phyloP scores from a whole-genome alignment of 306 rosid genomes.

The Parietaria judaica region DNA sequence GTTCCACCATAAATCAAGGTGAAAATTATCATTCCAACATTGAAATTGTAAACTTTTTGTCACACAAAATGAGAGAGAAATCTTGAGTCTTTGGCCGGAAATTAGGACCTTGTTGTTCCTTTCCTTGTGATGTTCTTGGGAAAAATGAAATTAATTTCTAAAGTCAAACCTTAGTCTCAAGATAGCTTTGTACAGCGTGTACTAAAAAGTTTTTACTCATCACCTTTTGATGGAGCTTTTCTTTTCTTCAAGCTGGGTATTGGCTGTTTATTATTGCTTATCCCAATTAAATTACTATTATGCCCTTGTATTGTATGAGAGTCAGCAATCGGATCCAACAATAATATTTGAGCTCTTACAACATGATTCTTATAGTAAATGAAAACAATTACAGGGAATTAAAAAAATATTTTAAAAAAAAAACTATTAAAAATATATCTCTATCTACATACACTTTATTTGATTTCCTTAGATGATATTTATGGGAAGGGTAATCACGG shows the following conservation, averaged over 20 bases:
- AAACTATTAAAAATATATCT: too few species aligned
- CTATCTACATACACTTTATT: too few species aligned
- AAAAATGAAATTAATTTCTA: neutral
- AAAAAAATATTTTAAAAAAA: too few species aligned
- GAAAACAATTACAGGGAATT: too few species aligned
- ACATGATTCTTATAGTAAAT: too few species aligned
- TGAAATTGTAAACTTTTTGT: constrained; percentile 31
- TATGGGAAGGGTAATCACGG: too few species aligned
- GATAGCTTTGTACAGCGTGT: too few species aligned
- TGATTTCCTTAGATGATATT: too few species aligned
- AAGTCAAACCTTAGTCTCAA: neutral
- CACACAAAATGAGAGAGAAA: constrained; percentile 34
- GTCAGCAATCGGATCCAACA: too few species aligned
- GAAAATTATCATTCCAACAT: constrained; percentile 11
- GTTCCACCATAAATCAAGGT: constrained; percentile 15
- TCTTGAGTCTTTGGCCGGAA: constrained; percentile 40
- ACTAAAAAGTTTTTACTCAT: neutral
- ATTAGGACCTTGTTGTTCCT: constrained; percentile 29
- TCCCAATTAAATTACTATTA: too few species aligned
- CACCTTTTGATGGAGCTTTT: neutral
- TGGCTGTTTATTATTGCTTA: neutral
- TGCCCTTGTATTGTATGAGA: too few species aligned
- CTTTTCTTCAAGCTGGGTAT: neutral
- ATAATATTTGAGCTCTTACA: too few species aligned
- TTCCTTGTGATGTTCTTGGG: neutral